Conservation (phyloP, 345 rosid genomes). For the Boechera divaricarpa region DNA sequence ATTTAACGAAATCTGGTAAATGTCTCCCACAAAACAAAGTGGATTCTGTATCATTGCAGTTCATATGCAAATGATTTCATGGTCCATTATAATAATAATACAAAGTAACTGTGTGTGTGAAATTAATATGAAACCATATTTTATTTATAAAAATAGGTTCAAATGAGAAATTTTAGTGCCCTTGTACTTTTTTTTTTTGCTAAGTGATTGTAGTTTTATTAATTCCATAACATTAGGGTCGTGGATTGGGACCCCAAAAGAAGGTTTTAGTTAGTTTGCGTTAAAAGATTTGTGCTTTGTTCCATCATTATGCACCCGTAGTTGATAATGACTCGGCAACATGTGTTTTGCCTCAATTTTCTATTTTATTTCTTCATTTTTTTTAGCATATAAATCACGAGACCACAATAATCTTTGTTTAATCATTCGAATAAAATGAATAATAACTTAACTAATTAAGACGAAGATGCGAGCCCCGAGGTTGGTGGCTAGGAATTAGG, state of each 20-base stretch:
- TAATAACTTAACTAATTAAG: not conserved
- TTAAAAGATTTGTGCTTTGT: constrained; percentile 38
- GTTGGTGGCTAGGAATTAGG: not conserved
- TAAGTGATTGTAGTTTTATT: constrained; percentile 27
- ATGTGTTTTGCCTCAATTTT: constrained; percentile 36
- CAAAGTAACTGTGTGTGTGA: constrained; percentile 8
- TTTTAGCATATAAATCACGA: constrained; percentile 3
- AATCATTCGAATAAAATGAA: constrained; percentile 7
- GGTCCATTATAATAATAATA: constrained; percentile 35
- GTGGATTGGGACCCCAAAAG: constrained; percentile 40
- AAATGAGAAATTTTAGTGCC: constrained; percentile 29
- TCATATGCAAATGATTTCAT: constrained; percentile 43
- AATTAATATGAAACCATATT: constrained; percentile 17
- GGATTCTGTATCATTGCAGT: constrained; percentile 45
- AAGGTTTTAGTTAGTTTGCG: constrained; percentile 43
- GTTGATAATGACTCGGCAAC: constrained; percentile 43
- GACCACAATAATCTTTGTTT: constrained; percentile 20
- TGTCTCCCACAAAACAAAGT: constrained; percentile 45
- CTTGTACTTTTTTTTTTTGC: constrained; percentile 12
- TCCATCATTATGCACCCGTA: constrained; percentile 44
- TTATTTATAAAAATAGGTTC: constrained; percentile 1
- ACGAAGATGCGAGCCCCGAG: not conserved
- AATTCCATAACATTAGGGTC: constrained; percentile 42
- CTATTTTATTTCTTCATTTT: not conserved
- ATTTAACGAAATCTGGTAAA: constrained; percentile 36